Evolutionary conservation across 2,329 filamentous ascomycete genomes (phyloP).

Genomic region (Alternaria gaisen): DNA sequence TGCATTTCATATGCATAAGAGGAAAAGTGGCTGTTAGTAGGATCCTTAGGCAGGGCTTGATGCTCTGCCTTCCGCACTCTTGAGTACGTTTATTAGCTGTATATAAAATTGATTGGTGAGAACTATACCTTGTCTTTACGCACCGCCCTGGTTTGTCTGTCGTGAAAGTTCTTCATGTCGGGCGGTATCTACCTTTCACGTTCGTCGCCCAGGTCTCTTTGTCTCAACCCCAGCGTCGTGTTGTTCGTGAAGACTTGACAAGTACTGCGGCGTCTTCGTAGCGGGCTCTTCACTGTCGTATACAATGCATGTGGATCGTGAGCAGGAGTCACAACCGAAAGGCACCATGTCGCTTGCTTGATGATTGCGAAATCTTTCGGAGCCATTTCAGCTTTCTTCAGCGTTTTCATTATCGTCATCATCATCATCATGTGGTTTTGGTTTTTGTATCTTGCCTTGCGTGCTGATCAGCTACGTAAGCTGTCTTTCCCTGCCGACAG

Average conservation of each 20-base stretch:
- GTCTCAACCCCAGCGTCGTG: too few relatives aligned
- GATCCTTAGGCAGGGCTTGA: constrained; percentile 2
- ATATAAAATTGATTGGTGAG: constrained; percentile 3
- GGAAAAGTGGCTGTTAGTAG: neutral
- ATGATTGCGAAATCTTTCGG: neutral
- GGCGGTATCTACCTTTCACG: neutral
- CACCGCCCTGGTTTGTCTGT: neutral
- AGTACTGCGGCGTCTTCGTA: too few relatives aligned
- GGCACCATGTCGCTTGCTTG: neutral
- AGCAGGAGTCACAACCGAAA: too few relatives aligned
- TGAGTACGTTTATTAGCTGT: neutral
- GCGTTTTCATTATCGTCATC: neutral
- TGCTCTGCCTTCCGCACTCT: neutral
- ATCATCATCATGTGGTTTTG: neutral
- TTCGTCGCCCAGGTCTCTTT: neutral
- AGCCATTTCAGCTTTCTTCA: neutral
- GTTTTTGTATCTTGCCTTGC: neutral
- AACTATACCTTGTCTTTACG: neutral
- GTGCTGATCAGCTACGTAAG: neutral
- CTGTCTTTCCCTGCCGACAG: neutral
- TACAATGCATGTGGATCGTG: too few relatives aligned
- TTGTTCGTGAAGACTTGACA: too few relatives aligned
- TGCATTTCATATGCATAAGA: neutral
- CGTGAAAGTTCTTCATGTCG: neutral
- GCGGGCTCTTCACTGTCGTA: too few relatives aligned